Conservation (phyloP, 768 basidiomycete genomes). For the Hygrophorus russula region DNA sequence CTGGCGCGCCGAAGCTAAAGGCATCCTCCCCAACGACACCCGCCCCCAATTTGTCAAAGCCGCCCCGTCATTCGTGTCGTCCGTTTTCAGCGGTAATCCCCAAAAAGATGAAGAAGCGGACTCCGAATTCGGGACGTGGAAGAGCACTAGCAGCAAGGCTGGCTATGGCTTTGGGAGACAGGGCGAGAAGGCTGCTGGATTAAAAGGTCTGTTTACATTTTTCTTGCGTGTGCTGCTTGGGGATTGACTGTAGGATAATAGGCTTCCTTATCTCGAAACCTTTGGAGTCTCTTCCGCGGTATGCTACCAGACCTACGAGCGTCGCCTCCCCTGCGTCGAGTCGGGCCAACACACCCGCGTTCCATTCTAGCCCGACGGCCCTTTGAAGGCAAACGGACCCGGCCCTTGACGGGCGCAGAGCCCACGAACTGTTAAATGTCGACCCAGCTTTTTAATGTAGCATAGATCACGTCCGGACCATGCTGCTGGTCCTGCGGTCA, state of each 20-base stretch:
- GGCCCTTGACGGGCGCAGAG: background rate
- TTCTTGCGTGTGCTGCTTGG: slow-evolving; percentile 5
- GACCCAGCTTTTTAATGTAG: too few relatives aligned
- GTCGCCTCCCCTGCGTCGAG: slow-evolving; percentile 1
- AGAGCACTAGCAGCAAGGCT: slow-evolving; percentile 16
- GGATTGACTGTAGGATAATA: slow-evolving; percentile 9
- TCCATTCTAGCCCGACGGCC: slow-evolving; percentile 24
- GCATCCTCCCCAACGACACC: slow-evolving; percentile 35
- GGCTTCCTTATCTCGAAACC: slow-evolving; percentile 53
- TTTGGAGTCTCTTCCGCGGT: slow-evolving; percentile 49
- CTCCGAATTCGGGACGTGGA: slow-evolving; percentile 8
- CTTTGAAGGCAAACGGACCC: slow-evolving; percentile 8
- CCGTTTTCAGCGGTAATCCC: slow-evolving; percentile 16
- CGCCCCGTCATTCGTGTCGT: slow-evolving; percentile 26
- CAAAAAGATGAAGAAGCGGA: slow-evolving; percentile 9
- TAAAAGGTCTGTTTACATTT: slow-evolving; percentile 32
- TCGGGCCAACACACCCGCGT: slow-evolving; percentile 12
- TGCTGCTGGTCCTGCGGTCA: too few relatives aligned
- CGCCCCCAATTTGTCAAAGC: slow-evolving; percentile 23
- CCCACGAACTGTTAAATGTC: too few relatives aligned
- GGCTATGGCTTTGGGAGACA: slow-evolving; percentile 75
- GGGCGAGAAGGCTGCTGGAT: slow-evolving; percentile 60
- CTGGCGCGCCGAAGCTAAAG: slow-evolving; percentile 48
- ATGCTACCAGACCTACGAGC: slow-evolving; percentile 27
- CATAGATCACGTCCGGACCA: too few relatives aligned